Evolutionary conservation across 331 rosid genomes (phyloP).

Genomic region (Quercus phellos): DNA sequence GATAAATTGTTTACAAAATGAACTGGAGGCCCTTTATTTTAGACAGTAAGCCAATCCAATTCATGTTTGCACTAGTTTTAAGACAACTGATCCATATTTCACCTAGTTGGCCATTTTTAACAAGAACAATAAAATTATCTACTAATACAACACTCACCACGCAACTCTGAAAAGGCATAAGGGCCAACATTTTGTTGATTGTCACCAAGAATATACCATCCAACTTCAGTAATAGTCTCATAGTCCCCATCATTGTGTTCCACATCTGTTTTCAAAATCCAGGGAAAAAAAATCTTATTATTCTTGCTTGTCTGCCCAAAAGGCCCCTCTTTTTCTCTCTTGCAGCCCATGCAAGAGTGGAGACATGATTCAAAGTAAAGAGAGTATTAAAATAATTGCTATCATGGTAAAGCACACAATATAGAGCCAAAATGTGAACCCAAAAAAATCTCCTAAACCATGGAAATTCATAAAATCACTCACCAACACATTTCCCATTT

Average conservation of each 20-base stretch:
- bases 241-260: slow-evolving; percentile 24
- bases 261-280: slow-evolving; percentile 18
- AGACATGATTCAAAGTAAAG: background rate
- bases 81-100: background rate
- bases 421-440: background rate
- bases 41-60: background rate
- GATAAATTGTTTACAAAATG: background rate
- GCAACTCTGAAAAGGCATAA: slow-evolving; percentile 68
- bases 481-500: background rate
- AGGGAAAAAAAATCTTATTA: background rate
- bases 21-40: background rate
- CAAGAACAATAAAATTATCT: background rate
- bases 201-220: slow-evolving; percentile 84
- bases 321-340: background rate
- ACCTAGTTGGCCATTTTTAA: background rate
- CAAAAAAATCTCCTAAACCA: too few relatives aligned
- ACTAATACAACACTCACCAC: slow-evolving; percentile 49
- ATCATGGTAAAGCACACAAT: background rate
- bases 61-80: background rate
- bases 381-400: background rate
- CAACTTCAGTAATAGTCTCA: slow-evolving; percentile 36
- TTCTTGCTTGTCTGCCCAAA: background rate
- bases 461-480: background rate
- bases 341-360: background rate
- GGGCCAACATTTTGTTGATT: slow-evolving; percentile 84